These are phyloP conservation scores for Cucurbita maxima DNA, from an alignment of 306 rosid species.

Conservation along the genomic window DNA sequence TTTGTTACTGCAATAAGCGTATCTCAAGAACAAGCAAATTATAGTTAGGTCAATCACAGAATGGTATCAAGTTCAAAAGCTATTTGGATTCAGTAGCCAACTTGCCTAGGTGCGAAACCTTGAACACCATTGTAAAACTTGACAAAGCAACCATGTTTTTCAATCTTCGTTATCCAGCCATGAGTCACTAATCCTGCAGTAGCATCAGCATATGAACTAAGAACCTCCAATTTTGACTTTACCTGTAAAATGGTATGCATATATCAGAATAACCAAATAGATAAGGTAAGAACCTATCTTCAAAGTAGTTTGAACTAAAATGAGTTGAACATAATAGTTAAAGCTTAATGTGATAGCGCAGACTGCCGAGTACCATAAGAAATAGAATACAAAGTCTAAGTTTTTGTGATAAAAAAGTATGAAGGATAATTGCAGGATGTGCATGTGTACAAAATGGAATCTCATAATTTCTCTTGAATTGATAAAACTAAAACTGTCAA, in stretches of 20 bases:
- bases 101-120: conserved; percentile 88
- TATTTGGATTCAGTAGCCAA: conserved; percentile 9
- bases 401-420: neutral
- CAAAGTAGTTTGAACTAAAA: neutral
- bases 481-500: neutral
- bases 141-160: conserved; percentile 75
- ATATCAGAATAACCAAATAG: conserved; percentile 13
- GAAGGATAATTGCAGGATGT: neutral
- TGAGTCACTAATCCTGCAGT: conserved; percentile 70
- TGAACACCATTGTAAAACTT: conserved; percentile 89
- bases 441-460: neutral
- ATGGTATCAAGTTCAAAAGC: neutral
- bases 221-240: conserved; percentile 65
- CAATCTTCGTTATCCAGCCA: conserved; percentile 96
- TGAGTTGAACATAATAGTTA: neutral
- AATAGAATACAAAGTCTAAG: neutral
- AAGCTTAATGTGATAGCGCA: neutral
- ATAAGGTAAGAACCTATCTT: neutral
- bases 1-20: neutral
- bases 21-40: neutral
- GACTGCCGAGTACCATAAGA: neutral
- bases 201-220: conserved; percentile 70
- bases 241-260: conserved; percentile 34
- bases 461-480: neutral
- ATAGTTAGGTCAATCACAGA: neutral